These are phyloP conservation scores for Candida corydali DNA, from an alignment of 805 yeast genomes.

Conservation along the genomic window DNA sequence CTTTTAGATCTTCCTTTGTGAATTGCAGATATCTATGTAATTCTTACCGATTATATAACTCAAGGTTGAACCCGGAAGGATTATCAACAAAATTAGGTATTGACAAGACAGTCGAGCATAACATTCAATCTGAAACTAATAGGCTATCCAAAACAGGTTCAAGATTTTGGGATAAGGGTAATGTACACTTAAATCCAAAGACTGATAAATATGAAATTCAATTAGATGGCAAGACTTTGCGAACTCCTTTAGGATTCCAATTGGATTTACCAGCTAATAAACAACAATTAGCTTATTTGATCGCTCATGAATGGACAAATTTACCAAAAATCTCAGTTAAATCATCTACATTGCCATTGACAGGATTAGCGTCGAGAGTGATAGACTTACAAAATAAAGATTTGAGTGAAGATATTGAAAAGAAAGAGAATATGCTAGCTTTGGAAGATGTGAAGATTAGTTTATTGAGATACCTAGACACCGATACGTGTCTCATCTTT, in stretches of 20 bases:
- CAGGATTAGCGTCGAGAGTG: conserved; percentile 83
- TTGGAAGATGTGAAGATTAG: conserved; percentile 53
- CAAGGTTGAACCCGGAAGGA: background rate
- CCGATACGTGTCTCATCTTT: conserved; percentile 87
- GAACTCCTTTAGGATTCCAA: conserved; percentile 78
- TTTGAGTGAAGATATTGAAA: conserved; percentile 20
- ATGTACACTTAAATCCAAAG: conserved; percentile 26
- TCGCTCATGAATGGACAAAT: conserved; percentile 85
- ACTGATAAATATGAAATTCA: conserved; percentile 46
- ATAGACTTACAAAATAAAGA: conserved; percentile 56
- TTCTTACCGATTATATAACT: background rate
- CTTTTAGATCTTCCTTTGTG: background rate
- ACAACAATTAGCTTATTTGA: conserved; percentile 62
- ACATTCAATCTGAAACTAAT: conserved; percentile 58
- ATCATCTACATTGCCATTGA: conserved; percentile 78
- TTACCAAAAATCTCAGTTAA: conserved; percentile 63
- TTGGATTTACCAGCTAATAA: conserved; percentile 60
- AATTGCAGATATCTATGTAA: background rate
- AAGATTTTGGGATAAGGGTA: conserved; percentile 80
- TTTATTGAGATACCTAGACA: conserved; percentile 80
- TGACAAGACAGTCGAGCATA: conserved; percentile 45
- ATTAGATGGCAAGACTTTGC: conserved; percentile 71
- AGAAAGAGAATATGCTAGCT: conserved; percentile 40
- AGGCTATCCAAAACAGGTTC: conserved; percentile 62
- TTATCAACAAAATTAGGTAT: conserved; percentile 16